phyloP scores from a whole-genome alignment of 768 basidiomycete genomes.

The Panaeolus cyanescens region DNA sequence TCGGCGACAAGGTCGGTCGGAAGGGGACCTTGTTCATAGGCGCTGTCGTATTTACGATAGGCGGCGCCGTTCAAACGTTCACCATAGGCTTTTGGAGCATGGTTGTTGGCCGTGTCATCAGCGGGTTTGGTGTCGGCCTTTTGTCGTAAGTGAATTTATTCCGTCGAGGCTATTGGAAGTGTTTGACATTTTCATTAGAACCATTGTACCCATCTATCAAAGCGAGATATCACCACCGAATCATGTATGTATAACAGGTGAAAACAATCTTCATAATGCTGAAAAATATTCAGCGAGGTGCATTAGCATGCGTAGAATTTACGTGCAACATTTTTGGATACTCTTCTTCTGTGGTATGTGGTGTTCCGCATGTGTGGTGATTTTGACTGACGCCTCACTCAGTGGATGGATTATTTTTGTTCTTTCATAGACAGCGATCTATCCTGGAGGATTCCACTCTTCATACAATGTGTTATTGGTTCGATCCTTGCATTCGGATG shows the following conservation, averaged over 20 bases:
- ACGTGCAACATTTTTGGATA: conserved; percentile 93
- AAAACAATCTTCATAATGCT: not conserved
- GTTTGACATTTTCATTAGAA: conserved; percentile 45
- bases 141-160: conserved; percentile 61
- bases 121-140: conserved; percentile 89
- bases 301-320: conserved; percentile 94
- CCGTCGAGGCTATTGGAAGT: not conserved
- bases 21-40: conserved; percentile 84
- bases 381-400: not conserved
- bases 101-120: conserved; percentile 80
- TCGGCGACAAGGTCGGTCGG: conserved; percentile 86
- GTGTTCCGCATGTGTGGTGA: conserved; percentile 3
- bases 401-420: conserved; percentile 96
- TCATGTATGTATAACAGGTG: conserved; percentile 55
- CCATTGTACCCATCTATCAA: conserved; percentile 95
- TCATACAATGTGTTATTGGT: conserved; percentile 88
- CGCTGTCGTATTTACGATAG: conserved; percentile 81
- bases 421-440: conserved; percentile 84
- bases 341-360: conserved; percentile 79
- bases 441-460: conserved; percentile 91
- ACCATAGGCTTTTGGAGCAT: conserved; percentile 78
- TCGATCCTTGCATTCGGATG: conserved; percentile 77
- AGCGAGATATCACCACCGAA: conserved; percentile 94
- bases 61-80: conserved; percentile 85
- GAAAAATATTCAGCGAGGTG: conserved; percentile 62